A percentile compares a stretch with the other conserved stretches of the same genome.
These are phyloP conservation scores for Acrasis kona DNA, from an alignment of 78 protist genomes.

Conservation along the genomic window DNA sequence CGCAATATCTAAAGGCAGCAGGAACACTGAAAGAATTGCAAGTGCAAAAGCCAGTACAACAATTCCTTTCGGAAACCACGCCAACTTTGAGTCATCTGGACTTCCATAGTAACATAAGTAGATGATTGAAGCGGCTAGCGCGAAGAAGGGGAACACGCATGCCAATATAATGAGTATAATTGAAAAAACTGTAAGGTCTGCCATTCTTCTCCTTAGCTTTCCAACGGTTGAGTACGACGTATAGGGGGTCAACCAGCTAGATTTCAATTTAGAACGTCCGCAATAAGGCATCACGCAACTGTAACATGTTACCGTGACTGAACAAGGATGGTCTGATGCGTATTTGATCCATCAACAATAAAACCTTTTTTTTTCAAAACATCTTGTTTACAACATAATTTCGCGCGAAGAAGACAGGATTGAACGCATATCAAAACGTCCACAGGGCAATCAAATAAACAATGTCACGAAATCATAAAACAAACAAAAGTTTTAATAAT, in stretches of 20 bases:
- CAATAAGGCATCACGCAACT: background rate
- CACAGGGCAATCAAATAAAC: background rate
- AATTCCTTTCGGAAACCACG: background rate
- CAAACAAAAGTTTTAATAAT: no score
- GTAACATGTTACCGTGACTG: background rate
- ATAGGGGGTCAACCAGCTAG: background rate
- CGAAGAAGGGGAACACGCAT: background rate
- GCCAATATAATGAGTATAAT: background rate
- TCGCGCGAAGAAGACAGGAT: background rate
- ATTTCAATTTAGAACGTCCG: background rate
- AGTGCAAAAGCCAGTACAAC: background rate
- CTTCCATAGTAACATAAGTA: background rate
- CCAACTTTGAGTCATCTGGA: background rate
- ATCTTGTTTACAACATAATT: background rate
- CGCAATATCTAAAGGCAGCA: background rate
- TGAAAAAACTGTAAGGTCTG: background rate
- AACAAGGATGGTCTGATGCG: background rate
- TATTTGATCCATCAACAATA: background rate
- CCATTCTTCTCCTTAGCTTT: background rate
- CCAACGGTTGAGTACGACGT: background rate
- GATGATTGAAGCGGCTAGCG: background rate
- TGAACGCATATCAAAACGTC: background rate
- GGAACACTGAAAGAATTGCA: background rate
- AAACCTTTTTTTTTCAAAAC: background rate
- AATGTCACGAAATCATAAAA: no score